phyloP scores from a whole-genome alignment of 129 eudicot species.

The Ambrosia artemisiifolia region DNA sequence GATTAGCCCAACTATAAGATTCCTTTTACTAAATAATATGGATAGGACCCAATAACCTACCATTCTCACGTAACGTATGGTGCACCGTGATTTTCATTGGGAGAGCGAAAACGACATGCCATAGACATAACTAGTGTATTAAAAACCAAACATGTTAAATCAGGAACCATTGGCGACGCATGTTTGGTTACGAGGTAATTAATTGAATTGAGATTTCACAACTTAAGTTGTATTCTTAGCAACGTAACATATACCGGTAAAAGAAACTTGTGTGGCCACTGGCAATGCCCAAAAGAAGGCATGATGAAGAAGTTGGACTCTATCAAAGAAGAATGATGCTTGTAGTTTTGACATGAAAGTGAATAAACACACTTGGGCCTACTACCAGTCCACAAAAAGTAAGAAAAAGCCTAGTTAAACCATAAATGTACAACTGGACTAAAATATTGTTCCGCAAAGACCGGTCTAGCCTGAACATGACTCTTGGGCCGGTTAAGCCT shows the following conservation, averaged over 20 bases:
- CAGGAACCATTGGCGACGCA: neutral
- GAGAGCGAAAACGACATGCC: neutral
- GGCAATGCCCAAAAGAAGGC: neutral
- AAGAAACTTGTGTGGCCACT: neutral
- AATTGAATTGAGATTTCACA: neutral
- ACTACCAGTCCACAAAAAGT: neutral
- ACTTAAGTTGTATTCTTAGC: neutral
- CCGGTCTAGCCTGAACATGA: neutral
- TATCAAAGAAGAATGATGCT: too few species aligned
- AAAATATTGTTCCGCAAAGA: neutral
- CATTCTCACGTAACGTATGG: neutral
- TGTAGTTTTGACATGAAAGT: neutral
- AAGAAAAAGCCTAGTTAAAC: neutral
- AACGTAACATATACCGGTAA: neutral
- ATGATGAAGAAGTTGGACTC: neutral
- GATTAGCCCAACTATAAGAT: constrained; percentile 33
- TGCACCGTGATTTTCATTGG: neutral
- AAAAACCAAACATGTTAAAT: neutral
- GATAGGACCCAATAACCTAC: constrained; percentile 10
- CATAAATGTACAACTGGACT: neutral
- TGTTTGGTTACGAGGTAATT: neutral
- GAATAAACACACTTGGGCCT: neutral
- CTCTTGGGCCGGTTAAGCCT: neutral
- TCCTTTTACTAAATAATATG: constrained; percentile 6
- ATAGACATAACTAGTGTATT: neutral